These are phyloP conservation scores for Talaromyces sp. DNA, from an alignment of 2,329 filamentous ascomycete genomes.

Conservation along the genomic window DNA sequence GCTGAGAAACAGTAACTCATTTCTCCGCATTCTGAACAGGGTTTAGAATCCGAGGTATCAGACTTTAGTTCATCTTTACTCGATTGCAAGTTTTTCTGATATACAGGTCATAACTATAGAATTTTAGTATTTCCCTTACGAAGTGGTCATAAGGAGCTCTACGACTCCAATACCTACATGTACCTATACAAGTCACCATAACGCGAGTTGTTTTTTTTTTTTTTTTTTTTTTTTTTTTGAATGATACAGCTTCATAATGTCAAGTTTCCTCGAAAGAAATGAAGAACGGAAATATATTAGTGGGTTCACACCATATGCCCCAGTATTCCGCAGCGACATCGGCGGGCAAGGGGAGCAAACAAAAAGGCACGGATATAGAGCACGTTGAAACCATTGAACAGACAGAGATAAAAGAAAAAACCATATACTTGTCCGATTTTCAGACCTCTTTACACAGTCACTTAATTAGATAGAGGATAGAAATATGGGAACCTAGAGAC, in stretches of 20 bases:
- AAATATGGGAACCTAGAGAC: no score
- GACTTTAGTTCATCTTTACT: not conserved
- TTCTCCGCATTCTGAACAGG: not conserved
- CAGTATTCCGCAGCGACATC: not conserved
- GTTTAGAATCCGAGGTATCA: not conserved
- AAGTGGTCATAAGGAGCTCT: not conserved
- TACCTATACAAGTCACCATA: no score
- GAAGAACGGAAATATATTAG: not conserved
- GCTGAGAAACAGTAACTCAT: not conserved
- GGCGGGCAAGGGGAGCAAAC: not conserved
- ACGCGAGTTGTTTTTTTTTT: not conserved
- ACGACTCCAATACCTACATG: not conserved
- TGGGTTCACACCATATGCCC: not conserved
- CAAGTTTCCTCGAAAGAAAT: not conserved
- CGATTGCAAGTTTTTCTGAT: not conserved
- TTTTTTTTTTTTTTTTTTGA: not conserved
- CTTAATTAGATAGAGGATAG: no score
- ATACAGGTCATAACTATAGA: not conserved
- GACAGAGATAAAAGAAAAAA: not conserved
- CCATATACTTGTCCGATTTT: not conserved
- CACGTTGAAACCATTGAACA: not conserved
- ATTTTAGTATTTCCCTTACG: not conserved
- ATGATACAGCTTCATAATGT: not conserved
- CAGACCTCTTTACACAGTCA: not conserved
- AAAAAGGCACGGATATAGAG: not conserved